Evolutionary conservation across 2,329 filamentous ascomycete species (phyloP), one percentile per base, ranked within the genome.

Genomic region (Phyllosticta citrichinensis): DNA sequence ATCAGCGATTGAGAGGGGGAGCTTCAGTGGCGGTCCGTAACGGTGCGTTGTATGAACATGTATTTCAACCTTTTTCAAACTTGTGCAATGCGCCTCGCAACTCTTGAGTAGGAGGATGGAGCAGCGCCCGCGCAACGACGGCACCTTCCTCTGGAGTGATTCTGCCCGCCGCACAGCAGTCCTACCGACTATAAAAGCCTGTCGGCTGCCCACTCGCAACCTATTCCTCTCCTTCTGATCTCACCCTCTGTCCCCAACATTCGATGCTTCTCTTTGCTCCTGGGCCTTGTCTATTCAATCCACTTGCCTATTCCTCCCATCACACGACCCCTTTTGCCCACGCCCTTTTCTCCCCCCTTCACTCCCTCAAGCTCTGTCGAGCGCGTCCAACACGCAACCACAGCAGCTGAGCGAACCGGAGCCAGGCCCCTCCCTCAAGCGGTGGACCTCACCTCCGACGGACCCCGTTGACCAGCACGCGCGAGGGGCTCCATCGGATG

Each of bases 1-100:
- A 56, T 85, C 87, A 55, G 91, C 88, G 61, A 87, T 93, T 67
- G 90, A 94, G 78, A 87, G 81, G 70, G 80, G 78, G 55, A 62
- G 58, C 25, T 76, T 76, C 63, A 52, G 55, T 40, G 50, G 47
- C 8, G n/a, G 11, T 55, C 19, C 35, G 24, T 60, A 54, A 56
- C n/a, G 40, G 14, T 2, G n/a, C 14, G 40, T 47, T 4, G 4
- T n/a, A 47, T 47, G 27, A 8, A 30, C 9, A 47, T 47, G 27
- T 30, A 30, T 30, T 17, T 40, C n/a, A 47, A 47, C 40, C 19
- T 14, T 47, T 47, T 47, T n/a, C 40, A 17, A 47, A 5, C n/a
- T 17, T 17, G 4, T 47, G 17, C 40, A 12, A 12, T 6, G 40
- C 17, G 17, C 40, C 40, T n/a, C 2, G 40, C 40, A 12, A 12